These are phyloP conservation scores for Ophiocordyceps camponoti-rufipedis DNA, from an alignment of 2,329 filamentous ascomycete species.

Conservation along the genomic window DNA sequence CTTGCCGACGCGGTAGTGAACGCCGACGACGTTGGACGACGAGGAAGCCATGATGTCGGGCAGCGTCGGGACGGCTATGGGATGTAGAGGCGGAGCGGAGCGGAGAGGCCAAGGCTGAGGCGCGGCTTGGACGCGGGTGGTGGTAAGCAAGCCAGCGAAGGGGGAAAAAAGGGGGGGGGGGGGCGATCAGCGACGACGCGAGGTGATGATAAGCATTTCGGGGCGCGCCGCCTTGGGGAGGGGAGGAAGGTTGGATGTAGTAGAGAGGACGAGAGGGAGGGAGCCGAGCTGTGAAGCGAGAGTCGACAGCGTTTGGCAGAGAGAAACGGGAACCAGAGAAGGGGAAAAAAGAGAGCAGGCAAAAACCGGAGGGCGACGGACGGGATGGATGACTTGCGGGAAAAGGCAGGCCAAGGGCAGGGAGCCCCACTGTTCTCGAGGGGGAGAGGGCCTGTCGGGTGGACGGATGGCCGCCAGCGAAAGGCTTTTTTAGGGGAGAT, in stretches of 20 bases:
- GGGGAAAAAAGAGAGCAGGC: background rate
- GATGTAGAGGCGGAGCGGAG: background rate
- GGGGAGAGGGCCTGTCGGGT: background rate
- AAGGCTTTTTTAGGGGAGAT: background rate
- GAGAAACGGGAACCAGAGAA: background rate
- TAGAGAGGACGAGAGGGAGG: background rate
- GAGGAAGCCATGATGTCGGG: slow-evolving; percentile 54
- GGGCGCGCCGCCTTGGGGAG: slow-evolving; percentile 1
- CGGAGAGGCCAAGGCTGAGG: background rate
- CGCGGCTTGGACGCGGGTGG: slow-evolving; percentile 1
- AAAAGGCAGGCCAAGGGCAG: background rate
- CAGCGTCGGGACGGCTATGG: background rate
- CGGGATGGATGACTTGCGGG: background rate
- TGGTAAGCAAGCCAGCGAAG: slow-evolving; percentile 4
- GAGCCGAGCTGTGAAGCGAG: background rate
- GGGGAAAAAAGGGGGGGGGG: background rate
- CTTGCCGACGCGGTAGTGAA: slow-evolving; percentile 97
- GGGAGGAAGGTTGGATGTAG: background rate
- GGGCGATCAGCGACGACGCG: slow-evolving; percentile 6
- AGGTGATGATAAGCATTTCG: slow-evolving; percentile 6
- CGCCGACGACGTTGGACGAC: slow-evolving; percentile 92
- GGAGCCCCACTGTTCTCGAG: background rate
- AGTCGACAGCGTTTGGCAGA: background rate
- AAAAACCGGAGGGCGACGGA: background rate
- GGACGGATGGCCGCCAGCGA: background rate